Base-by-base conservation (phyloP, 345 rosid genomes). In the Turritis glabra region DNA sequence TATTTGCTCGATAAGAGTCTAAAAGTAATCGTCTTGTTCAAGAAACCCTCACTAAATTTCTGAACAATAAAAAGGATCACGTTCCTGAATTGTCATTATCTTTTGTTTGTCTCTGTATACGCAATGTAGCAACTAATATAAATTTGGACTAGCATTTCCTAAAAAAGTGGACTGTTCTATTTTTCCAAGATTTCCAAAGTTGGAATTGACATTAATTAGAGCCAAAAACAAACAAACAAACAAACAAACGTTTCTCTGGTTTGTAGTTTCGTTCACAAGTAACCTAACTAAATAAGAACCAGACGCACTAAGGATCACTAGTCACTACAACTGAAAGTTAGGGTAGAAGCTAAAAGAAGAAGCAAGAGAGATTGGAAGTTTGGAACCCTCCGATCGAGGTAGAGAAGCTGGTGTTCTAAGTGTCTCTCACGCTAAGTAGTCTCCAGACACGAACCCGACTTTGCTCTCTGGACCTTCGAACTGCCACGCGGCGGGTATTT, bases 371-470 rank as follows among this genome's bases (percentile, higher is more conserved):
- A 57, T 5, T 9, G 26, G 40, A 30, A 47, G 8, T 47, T 5
- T 9, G 26, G 47, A 33, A 35, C 66, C 23, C 71, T 55, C n/a
- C 3, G 50, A n/a, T 1, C 17, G 48, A 26, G 5, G 15, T 0
- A 73, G 67, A 21, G 57, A 32, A 14, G 37, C 29, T 37, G 15
- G 6, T 22, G 0, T 13, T 22, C n/a, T n/a, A n/a, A 2, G 23
- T 29, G 8, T 60, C 21, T 40, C n/a, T 67, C 60, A 66, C 7
- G 63, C 79, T 21, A 59, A 38, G 79, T 76, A 76, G 15, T 69
- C 79, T 76, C 79, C 80, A 19, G 75, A 70, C 35, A 69, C 65
- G 52, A 76, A 76, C 71, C 75, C 80, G 6, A 25, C 65, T 69
- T 76, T 76, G 44, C 52, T n/a, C 41, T 76, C 80, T 69, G 11